These are phyloP conservation scores for Clavispora carvajalis DNA, from an alignment of 805 yeast genomes.

Conservation along the genomic window DNA sequence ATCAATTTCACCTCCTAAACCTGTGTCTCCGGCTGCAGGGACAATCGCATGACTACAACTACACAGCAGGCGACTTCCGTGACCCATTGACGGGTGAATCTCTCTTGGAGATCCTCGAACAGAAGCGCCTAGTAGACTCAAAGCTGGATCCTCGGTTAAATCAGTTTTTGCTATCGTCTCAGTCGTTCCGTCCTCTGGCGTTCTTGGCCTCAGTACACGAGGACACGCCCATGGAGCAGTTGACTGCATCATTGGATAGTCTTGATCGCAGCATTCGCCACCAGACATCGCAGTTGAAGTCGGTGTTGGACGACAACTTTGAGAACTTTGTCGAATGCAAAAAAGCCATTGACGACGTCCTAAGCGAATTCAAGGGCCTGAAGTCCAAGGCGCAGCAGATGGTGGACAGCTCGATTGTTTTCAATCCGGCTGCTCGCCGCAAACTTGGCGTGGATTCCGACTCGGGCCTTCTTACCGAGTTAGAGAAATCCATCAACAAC, in stretches of 20 bases:
- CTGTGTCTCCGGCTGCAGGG: slow-evolving; percentile 17
- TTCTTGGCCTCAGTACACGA: slow-evolving; percentile 33
- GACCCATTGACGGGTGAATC: slow-evolving; percentile 33
- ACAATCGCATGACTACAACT: slow-evolving; percentile 5
- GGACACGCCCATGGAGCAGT: slow-evolving; percentile 33
- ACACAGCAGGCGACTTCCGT: slow-evolving; percentile 19
- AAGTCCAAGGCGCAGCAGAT: slow-evolving; percentile 33
- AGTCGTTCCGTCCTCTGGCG: slow-evolving; percentile 30
- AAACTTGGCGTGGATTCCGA: slow-evolving; percentile 9
- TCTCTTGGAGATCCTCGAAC: slow-evolving; percentile 22
- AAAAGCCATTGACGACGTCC: slow-evolving; percentile 33
- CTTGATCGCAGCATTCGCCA: slow-evolving; percentile 30
- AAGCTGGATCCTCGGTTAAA: slow-evolving; percentile 26
- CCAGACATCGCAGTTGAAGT: slow-evolving; percentile 32
- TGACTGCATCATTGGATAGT: slow-evolving; percentile 23
- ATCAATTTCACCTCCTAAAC: slow-evolving; percentile 28
- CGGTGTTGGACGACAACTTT: slow-evolving; percentile 33
- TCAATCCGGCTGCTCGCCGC: slow-evolving; percentile 29
- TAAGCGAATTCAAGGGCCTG: slow-evolving; percentile 28
- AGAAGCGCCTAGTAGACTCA: slow-evolving; percentile 20
- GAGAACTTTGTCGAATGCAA: slow-evolving; percentile 33
- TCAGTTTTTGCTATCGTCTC: slow-evolving; percentile 32
- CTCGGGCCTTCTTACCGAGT: slow-evolving; percentile 26
- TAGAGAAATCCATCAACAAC: slow-evolving; percentile 36
- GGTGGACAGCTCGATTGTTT: slow-evolving; percentile 29